phyloP scores from a whole-genome alignment of 768 basidiomycete species.

The Brasilioporus rufonigricans region DNA sequence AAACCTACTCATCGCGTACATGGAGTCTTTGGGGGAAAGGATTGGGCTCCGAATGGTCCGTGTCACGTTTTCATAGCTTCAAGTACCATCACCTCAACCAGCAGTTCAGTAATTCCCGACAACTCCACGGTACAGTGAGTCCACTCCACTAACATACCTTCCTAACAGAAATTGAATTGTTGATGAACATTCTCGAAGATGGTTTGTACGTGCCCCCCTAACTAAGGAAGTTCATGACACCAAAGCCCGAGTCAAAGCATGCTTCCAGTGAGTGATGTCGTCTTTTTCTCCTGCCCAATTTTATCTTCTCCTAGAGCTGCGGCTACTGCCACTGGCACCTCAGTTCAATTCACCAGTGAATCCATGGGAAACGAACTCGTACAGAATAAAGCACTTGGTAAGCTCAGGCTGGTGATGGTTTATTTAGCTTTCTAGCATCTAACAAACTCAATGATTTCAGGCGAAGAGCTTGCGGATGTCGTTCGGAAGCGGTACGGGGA shows the following conservation, averaged over 20 bases:
- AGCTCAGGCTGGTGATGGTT: background rate
- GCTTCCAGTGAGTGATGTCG: constrained; percentile 58
- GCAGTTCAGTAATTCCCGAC: constrained; percentile 71
- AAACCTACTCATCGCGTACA: constrained; percentile 77
- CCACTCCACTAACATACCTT: background rate
- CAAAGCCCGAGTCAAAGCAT: constrained; percentile 59
- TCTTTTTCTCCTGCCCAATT: background rate
- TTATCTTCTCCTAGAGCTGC: constrained; percentile 49
- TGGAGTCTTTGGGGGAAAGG: constrained; percentile 71
- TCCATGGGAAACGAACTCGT: constrained; percentile 53
- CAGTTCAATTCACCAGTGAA: constrained; percentile 39
- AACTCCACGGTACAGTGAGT: constrained; percentile 69
- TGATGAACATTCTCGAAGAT: constrained; percentile 37
- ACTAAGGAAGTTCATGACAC: constrained; percentile 58
- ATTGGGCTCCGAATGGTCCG: constrained; percentile 74
- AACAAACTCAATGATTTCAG: constrained; percentile 33
- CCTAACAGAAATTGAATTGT: background rate
- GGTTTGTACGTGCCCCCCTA: constrained; percentile 71
- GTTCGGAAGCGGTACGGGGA: constrained; percentile 58
- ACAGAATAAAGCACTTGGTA: constrained; percentile 66
- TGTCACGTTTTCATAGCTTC: background rate
- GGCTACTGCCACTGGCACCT: constrained; percentile 64
- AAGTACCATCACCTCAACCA: background rate
- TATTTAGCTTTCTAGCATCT: background rate
- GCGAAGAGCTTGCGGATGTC: constrained; percentile 61